These are phyloP conservation scores for Chytriomyces sp. DNA, from an alignment of 192 early-diverging fungal genomes.

Conservation along the genomic window DNA sequence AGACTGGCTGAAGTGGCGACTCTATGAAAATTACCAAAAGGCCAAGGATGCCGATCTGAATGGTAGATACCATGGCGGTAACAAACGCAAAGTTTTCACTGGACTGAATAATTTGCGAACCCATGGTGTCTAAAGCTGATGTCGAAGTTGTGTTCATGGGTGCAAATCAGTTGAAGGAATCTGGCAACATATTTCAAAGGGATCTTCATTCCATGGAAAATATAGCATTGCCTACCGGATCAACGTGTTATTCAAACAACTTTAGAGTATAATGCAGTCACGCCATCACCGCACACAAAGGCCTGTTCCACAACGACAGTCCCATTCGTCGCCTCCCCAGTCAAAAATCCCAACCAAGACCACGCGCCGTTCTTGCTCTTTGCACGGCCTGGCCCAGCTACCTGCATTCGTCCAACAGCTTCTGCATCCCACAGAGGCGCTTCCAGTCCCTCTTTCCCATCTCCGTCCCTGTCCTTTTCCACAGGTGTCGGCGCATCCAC, in stretches of 20 bases:
- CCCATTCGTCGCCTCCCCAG: background rate
- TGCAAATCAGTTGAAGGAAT: too few relatives aligned
- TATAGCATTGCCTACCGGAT: background rate
- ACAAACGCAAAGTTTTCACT: too few relatives aligned
- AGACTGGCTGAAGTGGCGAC: too few relatives aligned
- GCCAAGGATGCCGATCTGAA: too few relatives aligned
- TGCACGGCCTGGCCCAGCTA: slow-evolving; percentile 20
- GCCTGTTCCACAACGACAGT: slow-evolving; percentile 24
- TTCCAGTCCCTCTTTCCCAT: background rate
- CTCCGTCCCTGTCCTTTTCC: background rate
- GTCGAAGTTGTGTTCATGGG: too few relatives aligned
- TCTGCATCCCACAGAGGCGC: slow-evolving; percentile 6
- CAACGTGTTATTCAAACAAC: background rate
- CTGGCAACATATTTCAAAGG: background rate
- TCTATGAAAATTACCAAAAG: too few relatives aligned
- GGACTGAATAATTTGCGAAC: too few relatives aligned
- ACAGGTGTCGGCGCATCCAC: background rate
- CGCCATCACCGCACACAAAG: slow-evolving; percentile 27
- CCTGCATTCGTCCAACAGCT: slow-evolving; percentile 16
- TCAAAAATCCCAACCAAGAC: background rate
- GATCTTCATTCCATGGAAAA: background rate
- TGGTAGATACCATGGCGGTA: too few relatives aligned
- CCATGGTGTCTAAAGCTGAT: too few relatives aligned
- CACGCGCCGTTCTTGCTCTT: too few relatives aligned
- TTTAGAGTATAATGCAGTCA: slow-evolving; percentile 28